Evolutionary conservation across 2,329 filamentous ascomycete genomes (phyloP).

Genomic region (Aureobasidium sp.): DNA sequence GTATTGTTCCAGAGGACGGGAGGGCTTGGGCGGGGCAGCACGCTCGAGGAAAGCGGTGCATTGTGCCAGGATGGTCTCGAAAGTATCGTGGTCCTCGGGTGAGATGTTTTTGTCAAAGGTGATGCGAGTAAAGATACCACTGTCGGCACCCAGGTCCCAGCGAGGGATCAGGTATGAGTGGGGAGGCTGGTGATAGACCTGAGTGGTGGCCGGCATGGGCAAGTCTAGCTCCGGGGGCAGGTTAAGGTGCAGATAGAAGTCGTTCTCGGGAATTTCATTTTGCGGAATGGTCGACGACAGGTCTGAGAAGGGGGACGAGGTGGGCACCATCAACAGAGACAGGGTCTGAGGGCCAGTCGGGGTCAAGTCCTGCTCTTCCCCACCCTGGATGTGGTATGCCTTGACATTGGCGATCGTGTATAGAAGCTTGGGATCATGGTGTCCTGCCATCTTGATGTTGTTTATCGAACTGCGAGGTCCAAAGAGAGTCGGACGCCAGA

Average conservation of each 20-base stretch:
- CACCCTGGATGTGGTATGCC: conserved; percentile 85
- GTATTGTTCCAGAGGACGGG: conserved; percentile 46
- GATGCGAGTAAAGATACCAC: conserved; percentile 85
- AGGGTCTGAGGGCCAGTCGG: conserved; percentile 82
- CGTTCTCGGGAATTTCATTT: conserved; percentile 60
- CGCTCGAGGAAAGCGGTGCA: conserved; percentile 93
- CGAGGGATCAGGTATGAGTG: conserved; percentile 89
- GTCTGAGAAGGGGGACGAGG: conserved; percentile 61
- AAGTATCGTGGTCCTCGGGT: conserved; percentile 91
- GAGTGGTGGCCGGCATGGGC: conserved; percentile 86
- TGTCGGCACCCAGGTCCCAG: conserved; percentile 85
- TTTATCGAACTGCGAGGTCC: not conserved
- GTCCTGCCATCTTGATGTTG: conserved; percentile 36
- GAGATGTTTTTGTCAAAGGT: conserved; percentile 69
- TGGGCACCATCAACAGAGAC: conserved; percentile 92
- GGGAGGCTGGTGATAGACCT: conserved; percentile 94
- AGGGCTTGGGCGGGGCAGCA: conserved; percentile 52
- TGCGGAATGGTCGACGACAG: conserved; percentile 51
- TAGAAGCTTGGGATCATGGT: conserved; percentile 50
- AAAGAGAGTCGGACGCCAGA: not conserved
- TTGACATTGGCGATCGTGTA: conserved; percentile 71
- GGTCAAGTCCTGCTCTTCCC: conserved; percentile 75
- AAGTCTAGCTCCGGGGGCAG: conserved; percentile 91
- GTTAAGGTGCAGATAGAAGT: conserved; percentile 95
- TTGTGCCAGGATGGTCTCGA: conserved; percentile 95